These are phyloP conservation scores for Teunomyces panamensis DNA, from an alignment of 805 yeast species.

Conservation along the genomic window DNA sequence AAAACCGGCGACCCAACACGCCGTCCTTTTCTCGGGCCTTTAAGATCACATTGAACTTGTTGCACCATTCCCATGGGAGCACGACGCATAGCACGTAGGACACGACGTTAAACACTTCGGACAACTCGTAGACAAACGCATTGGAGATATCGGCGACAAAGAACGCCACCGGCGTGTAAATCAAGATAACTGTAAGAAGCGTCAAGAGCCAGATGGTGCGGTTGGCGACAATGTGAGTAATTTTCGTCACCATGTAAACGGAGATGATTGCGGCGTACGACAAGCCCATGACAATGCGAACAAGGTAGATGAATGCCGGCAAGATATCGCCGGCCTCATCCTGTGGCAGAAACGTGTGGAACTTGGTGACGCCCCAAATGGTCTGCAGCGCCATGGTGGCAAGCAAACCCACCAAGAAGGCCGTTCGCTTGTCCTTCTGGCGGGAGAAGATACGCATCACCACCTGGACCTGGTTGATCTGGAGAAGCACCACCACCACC, in stretches of 20 bases:
- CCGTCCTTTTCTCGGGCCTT: conserved; percentile 64
- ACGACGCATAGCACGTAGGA: conserved; percentile 71
- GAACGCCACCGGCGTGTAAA: conserved; percentile 62
- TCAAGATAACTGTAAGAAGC: conserved; percentile 50
- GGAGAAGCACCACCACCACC: conserved; percentile 54
- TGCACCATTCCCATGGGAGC: conserved; percentile 85
- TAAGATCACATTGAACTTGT: conserved; percentile 56
- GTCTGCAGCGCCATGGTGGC: conserved; percentile 55
- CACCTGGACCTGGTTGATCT: conserved; percentile 69
- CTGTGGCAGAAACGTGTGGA: conserved; percentile 34
- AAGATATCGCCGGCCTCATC: conserved; percentile 53
- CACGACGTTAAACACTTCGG: conserved; percentile 71
- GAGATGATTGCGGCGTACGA: conserved; percentile 64
- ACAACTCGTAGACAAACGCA: conserved; percentile 69
- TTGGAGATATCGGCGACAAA: conserved; percentile 76
- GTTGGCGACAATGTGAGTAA: conserved; percentile 48
- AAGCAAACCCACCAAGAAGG: conserved; percentile 56
- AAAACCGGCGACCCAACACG: conserved; percentile 69
- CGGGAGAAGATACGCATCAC: conserved; percentile 66
- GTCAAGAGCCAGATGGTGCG: conserved; percentile 54
- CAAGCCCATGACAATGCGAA: conserved; percentile 68
- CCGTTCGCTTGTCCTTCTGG: conserved; percentile 62
- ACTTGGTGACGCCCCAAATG: conserved; percentile 68
- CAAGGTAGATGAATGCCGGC: conserved; percentile 71
- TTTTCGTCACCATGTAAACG: conserved; percentile 52